Base-by-base conservation (phyloP, 306 rosid genomes). In the Hippophae gyantsensis region DNA sequence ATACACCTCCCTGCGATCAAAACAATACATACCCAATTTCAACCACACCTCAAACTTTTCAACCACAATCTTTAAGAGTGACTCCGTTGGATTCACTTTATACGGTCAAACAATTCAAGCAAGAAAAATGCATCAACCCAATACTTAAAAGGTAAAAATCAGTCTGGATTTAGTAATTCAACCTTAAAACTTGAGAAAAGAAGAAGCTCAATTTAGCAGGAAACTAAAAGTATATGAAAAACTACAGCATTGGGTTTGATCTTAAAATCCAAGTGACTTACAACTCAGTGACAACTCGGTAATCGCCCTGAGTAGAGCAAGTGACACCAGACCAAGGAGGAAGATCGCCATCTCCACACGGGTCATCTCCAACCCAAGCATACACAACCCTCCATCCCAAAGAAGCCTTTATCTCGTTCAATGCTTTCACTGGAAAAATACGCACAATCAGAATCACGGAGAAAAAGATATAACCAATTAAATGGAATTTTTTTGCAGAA, bases 241-340 rank as follows among this genome's bases (percentile, higher is more conserved):
- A 14, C 26, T 0, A 25, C 44, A 3, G 23, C 0, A 49, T 49
- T 49, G 23, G 53, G 26, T 11, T 13, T 11, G 8, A 23, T 23
- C 14, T 5, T 13, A 9, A 49, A 49, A 49, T 18, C 25, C 14
- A 32, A 52, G 56, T 18, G 47, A 55, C 83, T 79, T 69, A 93
- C 99, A 93, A 78, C 67, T 88, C 95, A 10, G 95, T 93, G 54
- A 93, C 99, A 63, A 88, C 99, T 61, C 97, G 78, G 63, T 93
- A 93, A 77, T 93, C 99, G 61, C 99, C 99, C 60, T 88, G 85
- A 65, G 94, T 85, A 63, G 97, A 84, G 72, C 99, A 93, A 11
- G 99, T 93, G 66, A 93, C 97, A 48, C 97, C 99, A 52, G 97
- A 93, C 99, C 99, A 89, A 1, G 99, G 80, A 52, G 97, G 97